Evolutionary conservation across 257 asterid genomes (phyloP).

Genomic region (Apocynum venetum): DNA sequence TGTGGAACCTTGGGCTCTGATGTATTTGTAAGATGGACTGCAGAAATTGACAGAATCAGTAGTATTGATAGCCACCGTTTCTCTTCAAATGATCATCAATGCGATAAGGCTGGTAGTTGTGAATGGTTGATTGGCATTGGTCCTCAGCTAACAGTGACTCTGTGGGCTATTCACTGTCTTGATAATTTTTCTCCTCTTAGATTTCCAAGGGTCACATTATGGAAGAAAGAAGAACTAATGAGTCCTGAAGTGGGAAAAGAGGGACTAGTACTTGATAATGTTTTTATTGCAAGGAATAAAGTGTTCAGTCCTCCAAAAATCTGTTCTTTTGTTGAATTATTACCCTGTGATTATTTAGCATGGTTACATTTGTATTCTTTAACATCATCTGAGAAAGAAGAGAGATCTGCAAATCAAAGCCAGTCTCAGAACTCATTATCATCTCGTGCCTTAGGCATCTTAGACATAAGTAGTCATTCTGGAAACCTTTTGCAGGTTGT

Average conservation of each 20-base stretch:
- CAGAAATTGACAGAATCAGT: constrained; percentile 55
- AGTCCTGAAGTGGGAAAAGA: constrained; percentile 40
- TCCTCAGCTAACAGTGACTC: constrained; percentile 47
- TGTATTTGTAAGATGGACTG: constrained; percentile 72
- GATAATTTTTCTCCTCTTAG: constrained; percentile 90
- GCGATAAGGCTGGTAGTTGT: constrained; percentile 65
- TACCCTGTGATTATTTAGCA: constrained; percentile 59
- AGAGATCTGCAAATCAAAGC: constrained; percentile 34
- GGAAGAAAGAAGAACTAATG: constrained; percentile 61
- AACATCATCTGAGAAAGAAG: constrained; percentile 34
- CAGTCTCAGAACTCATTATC: constrained; percentile 33
- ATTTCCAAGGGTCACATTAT: constrained; percentile 82
- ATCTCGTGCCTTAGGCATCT: constrained; percentile 44
- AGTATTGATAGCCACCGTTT: constrained; percentile 39
- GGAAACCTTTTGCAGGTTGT: constrained; percentile 71
- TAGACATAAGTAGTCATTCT: constrained; percentile 59
- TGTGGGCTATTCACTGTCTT: constrained; percentile 93
- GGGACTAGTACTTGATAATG: constrained; percentile 45
- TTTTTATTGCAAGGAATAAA: constrained; percentile 60
- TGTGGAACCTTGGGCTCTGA: constrained; percentile 63
- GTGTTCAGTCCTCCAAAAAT: constrained; percentile 65
- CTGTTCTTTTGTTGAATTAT: constrained; percentile 63
- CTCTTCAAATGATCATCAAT: constrained; percentile 44
- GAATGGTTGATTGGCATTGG: constrained; percentile 93
- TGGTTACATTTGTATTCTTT: constrained; percentile 63